Percentiles rank a stretch among this genome's conserved stretches.
Evolutionary conservation across 306 rosid species (phyloP).

Genomic region (Malus orientalis): DNA sequence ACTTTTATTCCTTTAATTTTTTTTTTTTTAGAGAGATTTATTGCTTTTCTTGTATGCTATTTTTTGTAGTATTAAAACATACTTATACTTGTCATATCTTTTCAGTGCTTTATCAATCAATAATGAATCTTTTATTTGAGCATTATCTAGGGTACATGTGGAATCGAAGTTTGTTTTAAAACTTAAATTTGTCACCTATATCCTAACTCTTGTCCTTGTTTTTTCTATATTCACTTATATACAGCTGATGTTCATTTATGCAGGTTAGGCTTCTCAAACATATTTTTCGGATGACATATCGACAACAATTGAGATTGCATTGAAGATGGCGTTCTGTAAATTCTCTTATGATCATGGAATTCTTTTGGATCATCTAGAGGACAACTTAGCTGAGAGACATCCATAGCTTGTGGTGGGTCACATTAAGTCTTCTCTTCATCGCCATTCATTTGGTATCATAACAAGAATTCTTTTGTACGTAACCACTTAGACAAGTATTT

Average conservation of each 20-base stretch:
- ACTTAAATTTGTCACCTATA: conserved; percentile 6
- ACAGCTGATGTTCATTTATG: conserved; percentile 3
- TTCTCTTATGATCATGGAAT: conserved; percentile 62
- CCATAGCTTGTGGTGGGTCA: conserved; percentile 59
- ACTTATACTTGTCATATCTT: not conserved
- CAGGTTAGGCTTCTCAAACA: conserved; percentile 90
- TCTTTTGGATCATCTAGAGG: conserved; percentile 29
- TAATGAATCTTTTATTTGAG: conserved; percentile 10
- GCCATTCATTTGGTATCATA: conserved; percentile 6
- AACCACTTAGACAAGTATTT: not conserved
- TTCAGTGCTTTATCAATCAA: not conserved
- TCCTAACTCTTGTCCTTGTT: not conserved
- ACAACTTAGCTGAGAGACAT: conserved; percentile 33
- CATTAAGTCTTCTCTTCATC: conserved; percentile 18
- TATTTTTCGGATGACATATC: conserved; percentile 95
- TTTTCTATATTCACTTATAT: conserved; percentile 8
- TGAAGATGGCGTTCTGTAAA: conserved; percentile 98
- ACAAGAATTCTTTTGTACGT: not conserved
- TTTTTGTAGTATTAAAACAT: not conserved
- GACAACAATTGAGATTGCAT: conserved; percentile 94
- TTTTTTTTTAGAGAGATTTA: not conserved
- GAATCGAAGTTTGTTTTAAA: conserved; percentile 7
- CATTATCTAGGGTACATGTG: not conserved
- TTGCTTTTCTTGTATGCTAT: not conserved
- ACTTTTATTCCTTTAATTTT: not conserved